phyloP scores from a whole-genome alignment of 306 rosid species.

The Sicyos baderoa region DNA sequence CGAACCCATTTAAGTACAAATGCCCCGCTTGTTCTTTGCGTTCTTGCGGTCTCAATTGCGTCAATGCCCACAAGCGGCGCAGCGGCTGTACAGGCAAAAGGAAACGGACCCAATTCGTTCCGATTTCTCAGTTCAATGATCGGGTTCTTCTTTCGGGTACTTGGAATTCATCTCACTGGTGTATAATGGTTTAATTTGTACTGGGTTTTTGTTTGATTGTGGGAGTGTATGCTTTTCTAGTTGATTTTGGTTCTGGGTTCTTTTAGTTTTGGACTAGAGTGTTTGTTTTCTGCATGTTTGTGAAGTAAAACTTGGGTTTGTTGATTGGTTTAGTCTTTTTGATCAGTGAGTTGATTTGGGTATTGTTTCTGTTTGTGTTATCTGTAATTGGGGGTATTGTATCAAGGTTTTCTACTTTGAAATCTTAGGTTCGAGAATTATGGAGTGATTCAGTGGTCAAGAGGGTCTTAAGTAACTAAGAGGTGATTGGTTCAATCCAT shows the following conservation, averaged over 20 bases:
- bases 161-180: background rate
- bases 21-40: constrained; percentile 82
- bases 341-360: background rate
- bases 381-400: background rate
- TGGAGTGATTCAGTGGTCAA: no score
- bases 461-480: no score
- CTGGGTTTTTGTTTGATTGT: background rate
- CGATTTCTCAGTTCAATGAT: constrained; percentile 68
- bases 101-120: constrained; percentile 50
- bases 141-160: constrained; percentile 63
- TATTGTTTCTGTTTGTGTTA: background rate
- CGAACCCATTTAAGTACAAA: constrained; percentile 54
- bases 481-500: no score
- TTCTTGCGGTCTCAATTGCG: constrained; percentile 73
- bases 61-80: constrained; percentile 70
- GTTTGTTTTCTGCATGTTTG: background rate
- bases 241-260: background rate
- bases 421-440: no score
- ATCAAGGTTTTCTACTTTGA: no score
- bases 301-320: background rate
- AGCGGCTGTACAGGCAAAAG: constrained; percentile 71
- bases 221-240: background rate
- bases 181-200: background rate
- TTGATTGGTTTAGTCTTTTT: background rate
- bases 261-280: background rate